Percentiles rank a stretch among this genome's conserved stretches.
These are phyloP conservation scores for Fusarium cyanostomum DNA, from an alignment of 2,329 filamentous ascomycete genomes.

Conservation along the genomic window DNA sequence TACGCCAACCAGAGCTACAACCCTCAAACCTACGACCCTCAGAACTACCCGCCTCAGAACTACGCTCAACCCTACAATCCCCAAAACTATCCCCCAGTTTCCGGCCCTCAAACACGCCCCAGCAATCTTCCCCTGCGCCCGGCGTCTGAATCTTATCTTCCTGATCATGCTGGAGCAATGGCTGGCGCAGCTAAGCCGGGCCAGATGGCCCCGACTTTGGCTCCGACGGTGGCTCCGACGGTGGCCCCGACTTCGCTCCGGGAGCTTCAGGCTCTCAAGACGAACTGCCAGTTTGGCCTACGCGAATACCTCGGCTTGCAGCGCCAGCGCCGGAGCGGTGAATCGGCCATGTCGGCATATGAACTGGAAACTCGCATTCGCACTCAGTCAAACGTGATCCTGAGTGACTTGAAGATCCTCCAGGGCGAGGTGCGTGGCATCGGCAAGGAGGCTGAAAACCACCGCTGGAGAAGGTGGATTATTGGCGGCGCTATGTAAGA, in stretches of 20 bases:
- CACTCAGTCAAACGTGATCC: slow-evolving; percentile 53
- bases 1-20: slow-evolving; percentile 29
- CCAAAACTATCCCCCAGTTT: slow-evolving; percentile 36
- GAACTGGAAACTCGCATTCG: slow-evolving; percentile 57
- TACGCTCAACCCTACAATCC: slow-evolving; percentile 31
- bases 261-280: slow-evolving; percentile 47
- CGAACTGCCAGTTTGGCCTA: slow-evolving; percentile 50
- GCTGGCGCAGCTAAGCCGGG: slow-evolving; percentile 17
- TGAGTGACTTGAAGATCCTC: slow-evolving; percentile 56
- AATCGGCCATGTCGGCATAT: slow-evolving; percentile 44
- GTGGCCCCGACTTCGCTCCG: slow-evolving; percentile 33
- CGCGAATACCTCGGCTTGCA: slow-evolving; percentile 49
- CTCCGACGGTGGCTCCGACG: slow-evolving; percentile 21
- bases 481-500: slow-evolving; percentile 62
- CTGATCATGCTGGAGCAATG: slow-evolving; percentile 36
- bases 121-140: slow-evolving; percentile 36
- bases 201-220: slow-evolving; percentile 6
- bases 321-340: slow-evolving; percentile 43
- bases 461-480: slow-evolving; percentile 63
- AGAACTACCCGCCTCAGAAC: slow-evolving; percentile 23
- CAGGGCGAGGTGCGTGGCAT: slow-evolving; percentile 56
- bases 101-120: slow-evolving; percentile 30
- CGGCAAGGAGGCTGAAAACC: slow-evolving; percentile 56
- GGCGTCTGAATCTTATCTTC: slow-evolving; percentile 34
- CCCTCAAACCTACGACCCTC: slow-evolving; percentile 32